Conservation (phyloP, 345 rosid genomes). For the Combretum micranthum region DNA sequence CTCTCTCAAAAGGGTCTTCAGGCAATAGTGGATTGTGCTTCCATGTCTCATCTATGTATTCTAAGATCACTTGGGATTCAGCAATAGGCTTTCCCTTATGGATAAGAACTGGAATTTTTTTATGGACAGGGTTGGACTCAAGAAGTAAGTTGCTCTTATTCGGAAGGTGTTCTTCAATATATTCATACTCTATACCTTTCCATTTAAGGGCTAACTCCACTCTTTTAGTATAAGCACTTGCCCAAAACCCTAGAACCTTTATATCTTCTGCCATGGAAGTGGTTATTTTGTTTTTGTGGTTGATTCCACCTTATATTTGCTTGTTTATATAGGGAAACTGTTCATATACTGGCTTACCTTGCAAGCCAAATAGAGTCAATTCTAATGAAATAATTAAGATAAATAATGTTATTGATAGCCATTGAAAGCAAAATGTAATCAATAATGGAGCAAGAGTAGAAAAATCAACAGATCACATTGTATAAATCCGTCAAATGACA, state of each 20-base stretch:
- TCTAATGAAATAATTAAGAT: too few relatives aligned
- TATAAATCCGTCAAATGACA: too few relatives aligned
- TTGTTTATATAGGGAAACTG: too few relatives aligned
- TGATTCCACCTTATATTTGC: too few relatives aligned
- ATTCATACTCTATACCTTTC: constrained; percentile 34
- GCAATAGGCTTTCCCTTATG: constrained; percentile 30
- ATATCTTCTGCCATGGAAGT: constrained; percentile 16
- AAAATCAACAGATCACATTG: too few relatives aligned
- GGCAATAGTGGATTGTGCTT: constrained; percentile 29
- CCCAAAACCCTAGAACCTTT: constrained; percentile 34
- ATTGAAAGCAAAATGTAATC: too few relatives aligned
- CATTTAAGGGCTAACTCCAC: constrained; percentile 32
- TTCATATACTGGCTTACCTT: too few relatives aligned
- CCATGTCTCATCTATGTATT: constrained; percentile 50
- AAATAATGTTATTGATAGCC: too few relatives aligned
- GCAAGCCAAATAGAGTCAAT: too few relatives aligned
- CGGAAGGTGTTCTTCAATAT: constrained; percentile 22
- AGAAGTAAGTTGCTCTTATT: constrained; percentile 34
- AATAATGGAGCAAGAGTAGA: too few relatives aligned
- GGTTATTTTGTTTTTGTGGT: neutral
- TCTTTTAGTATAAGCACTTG: constrained; percentile 26
- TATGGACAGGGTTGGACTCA: constrained; percentile 23
- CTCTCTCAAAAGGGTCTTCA: constrained; percentile 29
- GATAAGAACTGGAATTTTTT: constrained; percentile 36
- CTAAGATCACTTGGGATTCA: constrained; percentile 35